A percentile compares a stretch with the other conserved stretches of the same genome.
Conservation (phyloP, 1,139 yeast species). For the Pichia sp. region DNA sequence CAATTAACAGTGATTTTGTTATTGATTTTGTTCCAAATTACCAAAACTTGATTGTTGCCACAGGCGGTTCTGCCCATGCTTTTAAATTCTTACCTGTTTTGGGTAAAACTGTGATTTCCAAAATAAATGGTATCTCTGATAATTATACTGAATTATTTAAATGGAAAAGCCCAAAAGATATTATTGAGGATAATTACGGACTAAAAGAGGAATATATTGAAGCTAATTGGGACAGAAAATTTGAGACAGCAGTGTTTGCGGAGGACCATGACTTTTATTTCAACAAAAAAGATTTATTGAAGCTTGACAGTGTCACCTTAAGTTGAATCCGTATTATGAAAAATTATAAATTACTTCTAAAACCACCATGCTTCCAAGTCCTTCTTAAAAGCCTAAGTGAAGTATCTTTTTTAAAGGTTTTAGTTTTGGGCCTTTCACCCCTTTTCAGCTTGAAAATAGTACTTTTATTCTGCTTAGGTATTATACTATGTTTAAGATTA, state of each 20-base stretch:
- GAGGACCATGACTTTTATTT: neutral
- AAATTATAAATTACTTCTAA: no score
- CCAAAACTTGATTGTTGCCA: conserved; percentile 28
- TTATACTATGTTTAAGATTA: no score
- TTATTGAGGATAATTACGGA: conserved; percentile 14
- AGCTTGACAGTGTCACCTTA: neutral
- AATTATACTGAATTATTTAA: conserved; percentile 29
- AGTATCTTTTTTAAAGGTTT: neutral
- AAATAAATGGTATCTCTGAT: conserved; percentile 23
- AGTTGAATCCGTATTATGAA: no score
- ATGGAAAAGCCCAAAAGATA: conserved; percentile 33
- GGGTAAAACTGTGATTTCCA: conserved; percentile 33
- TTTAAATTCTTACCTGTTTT: conserved; percentile 36
- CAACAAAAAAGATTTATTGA: neutral
- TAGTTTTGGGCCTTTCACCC: neutral
- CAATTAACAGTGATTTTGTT: conserved; percentile 31
- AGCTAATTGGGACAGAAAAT: conserved; percentile 6
- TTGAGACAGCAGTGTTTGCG: neutral
- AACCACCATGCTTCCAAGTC: no score
- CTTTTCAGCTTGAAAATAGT: neutral
- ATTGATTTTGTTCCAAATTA: conserved; percentile 31
- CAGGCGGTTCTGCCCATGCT: conserved; percentile 33
- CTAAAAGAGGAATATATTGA: conserved; percentile 11
- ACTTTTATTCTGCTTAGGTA: neutral
- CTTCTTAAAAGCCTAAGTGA: no score